These are phyloP conservation scores for Blastocystis sp. DNA, from an alignment of 352 stramenopile species.

Conservation along the genomic window DNA sequence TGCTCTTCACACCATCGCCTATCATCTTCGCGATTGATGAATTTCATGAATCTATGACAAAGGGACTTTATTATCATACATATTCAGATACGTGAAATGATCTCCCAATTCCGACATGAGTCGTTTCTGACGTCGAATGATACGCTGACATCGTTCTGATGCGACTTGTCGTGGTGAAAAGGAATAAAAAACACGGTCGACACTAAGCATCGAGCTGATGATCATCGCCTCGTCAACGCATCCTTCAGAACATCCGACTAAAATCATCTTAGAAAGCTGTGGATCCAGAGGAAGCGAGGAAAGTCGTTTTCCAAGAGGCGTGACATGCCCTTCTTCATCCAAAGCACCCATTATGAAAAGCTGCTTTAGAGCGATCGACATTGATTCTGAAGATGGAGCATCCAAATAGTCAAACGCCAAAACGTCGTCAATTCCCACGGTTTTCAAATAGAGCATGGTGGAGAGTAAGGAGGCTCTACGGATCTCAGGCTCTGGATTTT, in stretches of 20 bases:
- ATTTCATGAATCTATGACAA: slow-evolving; percentile 50
- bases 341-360: slow-evolving; percentile 70
- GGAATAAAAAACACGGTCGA: slow-evolving; percentile 71
- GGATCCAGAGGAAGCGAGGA: slow-evolving; percentile 76
- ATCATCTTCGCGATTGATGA: neutral
- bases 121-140: slow-evolving; percentile 64
- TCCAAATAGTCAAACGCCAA: slow-evolving; percentile 88
- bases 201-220: slow-evolving; percentile 76
- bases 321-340: slow-evolving; percentile 68
- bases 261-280: slow-evolving; percentile 75
- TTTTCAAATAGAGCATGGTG: slow-evolving; percentile 69
- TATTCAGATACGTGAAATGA: slow-evolving; percentile 63
- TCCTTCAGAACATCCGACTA: slow-evolving; percentile 69
- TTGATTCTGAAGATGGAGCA: slow-evolving; percentile 76
- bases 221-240: slow-evolving; percentile 71
- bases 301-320: slow-evolving; percentile 73
- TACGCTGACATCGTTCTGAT: slow-evolving; percentile 15
- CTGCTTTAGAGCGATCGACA: slow-evolving; percentile 75
- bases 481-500: slow-evolving; percentile 69
- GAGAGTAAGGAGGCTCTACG: slow-evolving; percentile 69
- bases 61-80: slow-evolving; percentile 15
- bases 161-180: neutral
- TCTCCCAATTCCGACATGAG: slow-evolving; percentile 64
- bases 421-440: slow-evolving; percentile 87
- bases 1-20: slow-evolving; percentile 62